Conservation (phyloP, 352 stramenopile genomes). For the Pythium monospermum region DNA sequence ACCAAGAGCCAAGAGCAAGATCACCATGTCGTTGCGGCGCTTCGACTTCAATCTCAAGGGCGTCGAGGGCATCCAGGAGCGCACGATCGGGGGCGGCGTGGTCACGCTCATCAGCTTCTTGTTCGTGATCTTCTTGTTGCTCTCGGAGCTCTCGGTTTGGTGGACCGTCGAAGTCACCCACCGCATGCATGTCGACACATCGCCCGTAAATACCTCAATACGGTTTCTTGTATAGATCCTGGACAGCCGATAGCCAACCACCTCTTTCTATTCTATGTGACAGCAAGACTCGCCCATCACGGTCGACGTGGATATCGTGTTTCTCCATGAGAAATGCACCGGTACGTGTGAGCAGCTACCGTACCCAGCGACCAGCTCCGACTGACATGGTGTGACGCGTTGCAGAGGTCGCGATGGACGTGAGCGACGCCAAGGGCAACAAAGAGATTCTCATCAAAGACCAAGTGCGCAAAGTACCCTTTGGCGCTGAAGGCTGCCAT, state of each 20-base stretch:
- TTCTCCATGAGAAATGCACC: slow-evolving; percentile 73
- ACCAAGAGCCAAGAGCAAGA: neutral
- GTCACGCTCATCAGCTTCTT: slow-evolving; percentile 79
- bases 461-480: slow-evolving; percentile 54
- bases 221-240: no score
- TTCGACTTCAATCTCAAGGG: slow-evolving; percentile 88
- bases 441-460: slow-evolving; percentile 75
- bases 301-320: slow-evolving; percentile 77
- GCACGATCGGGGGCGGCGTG: slow-evolving; percentile 75
- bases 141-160: slow-evolving; percentile 83
- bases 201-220: slow-evolving; percentile 46
- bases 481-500: slow-evolving; percentile 68
- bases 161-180: slow-evolving; percentile 80
- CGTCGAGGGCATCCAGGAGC: slow-evolving; percentile 87
- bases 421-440: slow-evolving; percentile 82
- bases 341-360: no score
- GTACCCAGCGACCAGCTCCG: no score
- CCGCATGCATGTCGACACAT: slow-evolving; percentile 85
- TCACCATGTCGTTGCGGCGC: slow-evolving; percentile 58
- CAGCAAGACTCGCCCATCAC: slow-evolving; percentile 82
- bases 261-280: neutral
- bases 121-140: slow-evolving; percentile 65
- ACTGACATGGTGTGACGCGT: no score
- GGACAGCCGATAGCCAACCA: no score
- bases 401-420: slow-evolving; percentile 75